phyloP scores from a whole-genome alignment of 2,329 filamentous ascomycete genomes.

The Fusarium tjaetaba region DNA sequence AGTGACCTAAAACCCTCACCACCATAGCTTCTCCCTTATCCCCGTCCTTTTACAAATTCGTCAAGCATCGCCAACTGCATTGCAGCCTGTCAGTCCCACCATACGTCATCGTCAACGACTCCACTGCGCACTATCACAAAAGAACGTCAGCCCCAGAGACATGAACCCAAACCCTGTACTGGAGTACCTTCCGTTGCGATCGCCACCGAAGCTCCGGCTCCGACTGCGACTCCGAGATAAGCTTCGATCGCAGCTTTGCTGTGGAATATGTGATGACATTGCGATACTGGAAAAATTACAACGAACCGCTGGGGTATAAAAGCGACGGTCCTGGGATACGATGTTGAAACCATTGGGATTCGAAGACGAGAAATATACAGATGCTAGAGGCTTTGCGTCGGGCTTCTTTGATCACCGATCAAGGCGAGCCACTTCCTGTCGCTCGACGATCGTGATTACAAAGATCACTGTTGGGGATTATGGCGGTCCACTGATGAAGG shows the following conservation, averaged over 20 bases:
- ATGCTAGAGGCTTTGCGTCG: background rate
- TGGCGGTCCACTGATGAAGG: background rate
- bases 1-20: rapidly evolving
- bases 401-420: background rate
- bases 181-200: rapidly evolving
- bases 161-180: background rate
- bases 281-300: background rate
- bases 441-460: background rate
- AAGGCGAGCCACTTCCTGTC: background rate
- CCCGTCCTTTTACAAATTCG: rapidly evolving
- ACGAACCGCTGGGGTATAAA: background rate
- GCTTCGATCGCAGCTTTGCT: background rate
- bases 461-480: background rate
- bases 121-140: rapidly evolving
- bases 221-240: rapidly evolving
- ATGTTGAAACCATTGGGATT: too few relatives aligned
- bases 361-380: too few relatives aligned
- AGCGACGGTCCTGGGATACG: background rate
- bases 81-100: rapidly evolving
- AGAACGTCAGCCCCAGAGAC: background rate
- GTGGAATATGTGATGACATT: background rate
- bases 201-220: background rate
- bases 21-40: background rate
- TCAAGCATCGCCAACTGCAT: background rate
- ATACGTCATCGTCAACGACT: rapidly evolving